Evolutionary conservation across 257 asterid species (phyloP).

Genomic region (Paraleonurus japonicus): DNA sequence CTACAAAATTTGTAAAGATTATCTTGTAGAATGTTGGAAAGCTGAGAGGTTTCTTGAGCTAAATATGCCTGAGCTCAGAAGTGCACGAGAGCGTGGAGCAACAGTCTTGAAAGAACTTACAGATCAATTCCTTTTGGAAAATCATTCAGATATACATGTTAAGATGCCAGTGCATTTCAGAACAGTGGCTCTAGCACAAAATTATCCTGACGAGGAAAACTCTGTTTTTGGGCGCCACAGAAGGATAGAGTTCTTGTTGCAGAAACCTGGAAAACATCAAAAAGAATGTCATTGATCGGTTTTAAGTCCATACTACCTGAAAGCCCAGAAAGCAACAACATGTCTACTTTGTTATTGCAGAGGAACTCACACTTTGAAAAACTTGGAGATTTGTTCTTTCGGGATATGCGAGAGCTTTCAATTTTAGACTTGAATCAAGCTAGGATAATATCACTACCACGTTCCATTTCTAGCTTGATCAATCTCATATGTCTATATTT

Average conservation of each 20-base stretch:
- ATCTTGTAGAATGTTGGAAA: slow-evolving; percentile 22
- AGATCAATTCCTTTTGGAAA: neutral
- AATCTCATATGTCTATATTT: slow-evolving; percentile 18
- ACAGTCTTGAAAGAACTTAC: slow-evolving; percentile 9
- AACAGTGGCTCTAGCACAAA: slow-evolving; percentile 16
- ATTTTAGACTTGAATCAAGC: slow-evolving; percentile 25
- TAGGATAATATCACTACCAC: slow-evolving; percentile 10
- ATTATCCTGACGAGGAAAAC: slow-evolving; percentile 9
- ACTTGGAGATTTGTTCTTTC: slow-evolving; percentile 15
- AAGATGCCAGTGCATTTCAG: slow-evolving; percentile 26
- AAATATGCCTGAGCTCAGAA: neutral
- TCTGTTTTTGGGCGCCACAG: neutral
- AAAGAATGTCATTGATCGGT: slow-evolving; percentile 18
- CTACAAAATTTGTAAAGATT: slow-evolving; percentile 2
- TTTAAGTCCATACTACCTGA: neutral
- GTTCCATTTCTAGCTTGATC: slow-evolving; percentile 13
- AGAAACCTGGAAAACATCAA: slow-evolving; percentile 4
- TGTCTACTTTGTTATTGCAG: slow-evolving; percentile 19
- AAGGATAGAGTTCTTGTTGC: neutral
- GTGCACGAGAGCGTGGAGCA: slow-evolving; percentile 18
- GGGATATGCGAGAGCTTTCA: slow-evolving; percentile 10
- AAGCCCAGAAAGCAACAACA: neutral
- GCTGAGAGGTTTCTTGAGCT: slow-evolving; percentile 2
- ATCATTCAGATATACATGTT: neutral
- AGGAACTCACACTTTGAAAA: neutral